Base-by-base conservation (phyloP, 2,329 filamentous ascomycete species). In the Cadophora luteo-olivacea region DNA sequence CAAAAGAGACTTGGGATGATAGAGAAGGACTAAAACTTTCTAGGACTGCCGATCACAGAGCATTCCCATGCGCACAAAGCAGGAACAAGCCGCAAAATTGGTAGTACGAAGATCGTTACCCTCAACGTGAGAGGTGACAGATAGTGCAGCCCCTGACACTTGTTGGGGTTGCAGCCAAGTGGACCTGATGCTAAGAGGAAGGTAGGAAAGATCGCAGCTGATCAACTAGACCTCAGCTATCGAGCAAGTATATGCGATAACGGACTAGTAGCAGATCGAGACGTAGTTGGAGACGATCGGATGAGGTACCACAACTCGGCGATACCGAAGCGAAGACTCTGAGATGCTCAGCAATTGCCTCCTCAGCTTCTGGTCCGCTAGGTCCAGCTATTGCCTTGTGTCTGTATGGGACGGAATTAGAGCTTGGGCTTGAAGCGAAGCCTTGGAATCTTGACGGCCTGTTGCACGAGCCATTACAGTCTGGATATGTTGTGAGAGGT, bases 301-400 rank as follows among this genome's bases (percentile, higher is more conserved):
- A 60, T 65, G 41, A 58, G 63, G 41, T 51, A 51, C 45, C 54
- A 58, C 54, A 60, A 25, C n/a, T 65, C 54, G 64, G 64, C 64
- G 38, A 65, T 51, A 41, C 29, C 41, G 41, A 62, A 33, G 9
- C 41, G 41, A 51, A 41, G 25, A 33, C 5, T 45, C 24, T 38
- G 16, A 49, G 19, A 24, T 61, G 32, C 38, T 45, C 32, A 57
- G 38, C 38, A 58, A 57, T 32, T 51, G 54, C 63, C 38, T 38
- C 29, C 63, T 60, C 29, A 51, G 41, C 38, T 45, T 41, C 57
- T 19, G 8, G 1, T 60, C 41, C 41, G 19, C 41, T 45, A 45
- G 41, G 41, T 45, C 33, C 57, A 41, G 22, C 57, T 38, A 41
- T 41, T 41, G 57, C 57, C 33, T 60, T 60, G 48, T 54, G 51